Percentiles rank a stretch among this genome's conserved stretches.
These are phyloP conservation scores for Penicillium sp. DNA, from an alignment of 2,329 filamentous ascomycete genomes.

Conservation along the genomic window DNA sequence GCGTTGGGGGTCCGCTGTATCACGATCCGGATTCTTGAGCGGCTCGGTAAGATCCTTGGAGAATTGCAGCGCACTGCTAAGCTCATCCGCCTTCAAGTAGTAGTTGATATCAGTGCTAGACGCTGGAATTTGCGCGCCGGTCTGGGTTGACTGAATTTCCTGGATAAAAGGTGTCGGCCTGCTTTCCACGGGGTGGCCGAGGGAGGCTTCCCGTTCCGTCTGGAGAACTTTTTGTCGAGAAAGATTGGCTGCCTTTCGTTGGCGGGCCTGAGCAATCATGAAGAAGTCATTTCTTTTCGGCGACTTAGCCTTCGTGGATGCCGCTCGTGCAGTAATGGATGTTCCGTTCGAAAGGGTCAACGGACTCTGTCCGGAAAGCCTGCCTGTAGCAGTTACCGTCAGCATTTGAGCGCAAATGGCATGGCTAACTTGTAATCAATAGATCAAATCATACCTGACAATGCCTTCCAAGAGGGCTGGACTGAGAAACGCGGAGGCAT, in stretches of 20 bases:
- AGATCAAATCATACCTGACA: slow-evolving; percentile 52
- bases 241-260: slow-evolving; percentile 77
- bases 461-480: slow-evolving; percentile 55
- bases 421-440: background rate
- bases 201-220: slow-evolving; percentile 56
- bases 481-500: slow-evolving; percentile 66
- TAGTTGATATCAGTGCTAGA: slow-evolving; percentile 58
- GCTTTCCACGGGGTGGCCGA: slow-evolving; percentile 76
- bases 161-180: slow-evolving; percentile 71
- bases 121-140: slow-evolving; percentile 12
- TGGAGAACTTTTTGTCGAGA: slow-evolving; percentile 66
- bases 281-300: slow-evolving; percentile 73
- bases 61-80: slow-evolving; percentile 60
- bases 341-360: slow-evolving; percentile 51
- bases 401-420: slow-evolving; percentile 4
- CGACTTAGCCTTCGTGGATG: slow-evolving; percentile 60
- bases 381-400: slow-evolving; percentile 20
- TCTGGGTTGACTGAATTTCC: slow-evolving; percentile 28
- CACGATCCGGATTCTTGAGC: slow-evolving; percentile 27
- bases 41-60: slow-evolving; percentile 59
- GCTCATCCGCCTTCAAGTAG: slow-evolving; percentile 62
- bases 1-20: slow-evolving; percentile 35
- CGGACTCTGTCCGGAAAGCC: slow-evolving; percentile 37
- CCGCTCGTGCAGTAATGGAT: slow-evolving; percentile 56
- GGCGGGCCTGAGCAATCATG: slow-evolving; percentile 70